phyloP scores from a whole-genome alignment of 2,329 filamentous ascomycete genomes.

The Paecilomyces variotii region DNA sequence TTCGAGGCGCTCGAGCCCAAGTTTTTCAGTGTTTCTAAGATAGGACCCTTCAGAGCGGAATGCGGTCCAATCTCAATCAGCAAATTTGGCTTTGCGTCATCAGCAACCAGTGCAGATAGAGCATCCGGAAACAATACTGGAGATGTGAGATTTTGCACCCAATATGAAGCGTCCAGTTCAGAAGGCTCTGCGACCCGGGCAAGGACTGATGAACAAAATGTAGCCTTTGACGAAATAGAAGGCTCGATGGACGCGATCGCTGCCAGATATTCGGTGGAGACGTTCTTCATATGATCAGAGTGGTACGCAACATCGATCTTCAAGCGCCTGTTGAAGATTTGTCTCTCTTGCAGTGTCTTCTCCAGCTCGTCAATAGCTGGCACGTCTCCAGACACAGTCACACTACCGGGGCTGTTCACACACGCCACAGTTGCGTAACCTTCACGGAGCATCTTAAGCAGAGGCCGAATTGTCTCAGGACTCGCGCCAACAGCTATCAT shows the following conservation, averaged over 20 bases:
- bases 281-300: conserved; percentile 13
- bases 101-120: too few relatives aligned
- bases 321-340: conserved; percentile 11
- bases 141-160: conserved; percentile 14
- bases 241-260: not conserved
- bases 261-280: not conserved
- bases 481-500: conserved; percentile 10
- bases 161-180: conserved; percentile 8
- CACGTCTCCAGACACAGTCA: conserved; percentile 28
- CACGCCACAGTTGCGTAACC: conserved; percentile 22
- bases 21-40: conserved; percentile 15
- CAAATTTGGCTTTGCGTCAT: conserved; percentile 1
- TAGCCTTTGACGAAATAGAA: too few relatives aligned
- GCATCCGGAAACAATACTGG: not conserved
- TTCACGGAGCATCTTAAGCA: conserved; percentile 1
- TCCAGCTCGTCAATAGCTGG: conserved; percentile 18
- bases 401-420: conserved; percentile 27
- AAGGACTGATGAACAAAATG: not conserved
- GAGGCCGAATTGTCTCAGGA: conserved; percentile 1
- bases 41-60: conserved; percentile 22
- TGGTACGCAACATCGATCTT: conserved; percentile 17
- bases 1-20: not conserved
- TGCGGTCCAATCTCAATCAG: conserved; percentile 32
- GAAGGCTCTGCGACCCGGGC: not conserved
- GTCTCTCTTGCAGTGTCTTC: conserved; percentile 10